Base-by-base conservation (phyloP, 2,329 filamentous ascomycete species). In the Pseudogymnoascus sp. region DNA sequence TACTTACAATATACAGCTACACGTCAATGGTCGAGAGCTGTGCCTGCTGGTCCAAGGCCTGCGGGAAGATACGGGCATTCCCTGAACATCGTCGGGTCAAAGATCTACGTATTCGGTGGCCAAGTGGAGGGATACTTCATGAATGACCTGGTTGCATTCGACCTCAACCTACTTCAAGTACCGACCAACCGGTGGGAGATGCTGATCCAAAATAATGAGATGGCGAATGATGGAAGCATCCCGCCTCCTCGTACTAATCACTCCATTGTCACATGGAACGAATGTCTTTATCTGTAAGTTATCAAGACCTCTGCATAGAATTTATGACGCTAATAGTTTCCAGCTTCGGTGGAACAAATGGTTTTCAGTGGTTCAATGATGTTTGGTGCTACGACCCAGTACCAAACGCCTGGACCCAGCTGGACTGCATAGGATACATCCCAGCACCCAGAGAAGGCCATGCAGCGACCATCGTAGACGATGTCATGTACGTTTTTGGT, bases 401-500 rank as follows among this genome's bases (percentile, higher is more conserved):
- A 61, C 78, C 83, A 50, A 97, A 97, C 73, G 78, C 82, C 61
- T 99, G 94, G 94, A 78, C 85, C 8, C 88, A 95, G 72, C 81
- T 96, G 61, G 93, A 97, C 70, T 99, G 94, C 73, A 97, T 97
- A 70, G 94, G 94, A 36, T 99, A 97, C 74, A 97, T 99, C 63
- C 94, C 95, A 1, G 87, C 92, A 1, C 87, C 93, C 16, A 86
- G 94, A 63, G 94, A 99, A 79, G 94, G 94, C 3, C 94, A 99
- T 73, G 92, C 95, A 11, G 91, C 94, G 12, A 87, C 93, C 3
- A 79, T 99, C 18, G 92, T 99, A 43, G 91, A 94, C 72, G 94
- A 99, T 72, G 94, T 97, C 63, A 99, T 99, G 95, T 99, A 99
- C 77, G 86, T 99, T 64, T 99, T 99, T 73, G 95, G 95, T 67